phyloP scores from a whole-genome alignment of 106 monocot species.

The Allium sativum region DNA sequence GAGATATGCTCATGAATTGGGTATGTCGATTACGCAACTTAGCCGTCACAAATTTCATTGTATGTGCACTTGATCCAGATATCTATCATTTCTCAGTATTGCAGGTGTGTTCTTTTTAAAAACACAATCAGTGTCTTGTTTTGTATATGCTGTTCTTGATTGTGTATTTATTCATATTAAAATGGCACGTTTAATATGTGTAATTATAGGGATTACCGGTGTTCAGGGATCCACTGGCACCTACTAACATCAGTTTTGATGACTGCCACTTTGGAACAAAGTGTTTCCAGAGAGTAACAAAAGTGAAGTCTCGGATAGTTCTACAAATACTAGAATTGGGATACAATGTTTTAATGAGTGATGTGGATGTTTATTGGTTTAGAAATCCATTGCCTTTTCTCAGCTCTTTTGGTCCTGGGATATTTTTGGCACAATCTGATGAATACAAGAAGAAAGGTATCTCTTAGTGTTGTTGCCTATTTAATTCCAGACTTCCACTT shows the following conservation, averaged over 20 bases:
- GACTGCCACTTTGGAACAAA: conserved; percentile 87
- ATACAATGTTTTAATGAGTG: conserved; percentile 83
- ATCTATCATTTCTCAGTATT: conserved; percentile 69
- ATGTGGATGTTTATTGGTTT: conserved; percentile 98
- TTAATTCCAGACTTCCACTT: background rate
- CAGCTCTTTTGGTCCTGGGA: conserved; percentile 58
- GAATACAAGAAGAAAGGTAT: conserved; percentile 88
- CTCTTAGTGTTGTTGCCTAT: background rate
- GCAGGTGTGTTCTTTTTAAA: conserved; percentile 38
- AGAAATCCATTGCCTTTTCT: conserved; percentile 67
- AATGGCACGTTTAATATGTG: background rate
- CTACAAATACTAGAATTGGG: conserved; percentile 70
- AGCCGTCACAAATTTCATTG: conserved; percentile 57
- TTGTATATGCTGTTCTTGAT: background rate
- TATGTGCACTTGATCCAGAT: conserved; percentile 82
- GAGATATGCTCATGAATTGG: conserved; percentile 98
- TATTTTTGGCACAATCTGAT: conserved; percentile 68
- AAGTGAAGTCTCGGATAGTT: conserved; percentile 91
- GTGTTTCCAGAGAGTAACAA: conserved; percentile 89
- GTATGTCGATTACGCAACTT: conserved; percentile 69
- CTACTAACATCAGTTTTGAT: conserved; percentile 62
- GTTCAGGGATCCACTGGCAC: conserved; percentile 53
- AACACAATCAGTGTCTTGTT: background rate
- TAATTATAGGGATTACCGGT: conserved; percentile 78
- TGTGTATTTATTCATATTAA: background rate